Conservation (phyloP, 768 basidiomycete genomes). For the Lactarius tabidus region DNA sequence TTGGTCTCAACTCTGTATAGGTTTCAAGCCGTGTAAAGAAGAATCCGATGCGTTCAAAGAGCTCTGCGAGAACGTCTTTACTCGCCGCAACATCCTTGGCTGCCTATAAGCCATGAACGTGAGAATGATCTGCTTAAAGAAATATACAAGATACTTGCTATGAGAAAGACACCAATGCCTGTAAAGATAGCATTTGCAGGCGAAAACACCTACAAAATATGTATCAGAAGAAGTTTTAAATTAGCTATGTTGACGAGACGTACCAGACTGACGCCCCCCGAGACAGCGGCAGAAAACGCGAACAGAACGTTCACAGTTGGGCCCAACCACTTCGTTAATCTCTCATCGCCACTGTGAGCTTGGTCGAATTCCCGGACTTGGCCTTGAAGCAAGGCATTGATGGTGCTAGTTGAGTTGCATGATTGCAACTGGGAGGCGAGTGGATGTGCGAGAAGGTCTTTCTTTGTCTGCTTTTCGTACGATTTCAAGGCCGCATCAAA, state of each 20-base stretch:
- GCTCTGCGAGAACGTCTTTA: neutral
- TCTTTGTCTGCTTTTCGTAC: too few relatives aligned
- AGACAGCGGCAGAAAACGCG: neutral
- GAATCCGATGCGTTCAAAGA: neutral
- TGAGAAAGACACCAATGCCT: conserved; percentile 1
- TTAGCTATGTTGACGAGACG: neutral
- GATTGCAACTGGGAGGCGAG: too few relatives aligned
- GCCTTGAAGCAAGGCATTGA: too few relatives aligned
- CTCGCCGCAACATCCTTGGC: neutral
- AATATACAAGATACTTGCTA: neutral
- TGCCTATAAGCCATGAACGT: neutral
- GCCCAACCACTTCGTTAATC: too few relatives aligned
- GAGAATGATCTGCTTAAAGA: neutral
- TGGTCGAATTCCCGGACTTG: too few relatives aligned
- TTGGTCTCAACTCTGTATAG: neutral
- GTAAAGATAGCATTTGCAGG: neutral
- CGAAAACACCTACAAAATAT: neutral
- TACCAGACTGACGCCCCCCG: neutral
- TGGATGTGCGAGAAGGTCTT: too few relatives aligned
- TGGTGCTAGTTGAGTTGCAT: too few relatives aligned
- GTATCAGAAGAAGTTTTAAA: neutral
- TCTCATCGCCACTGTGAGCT: too few relatives aligned
- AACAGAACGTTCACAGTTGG: too few relatives aligned
- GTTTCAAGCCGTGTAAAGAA: neutral
- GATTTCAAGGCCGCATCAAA: too few relatives aligned